These are phyloP conservation scores for Carallia brachiata DNA, from an alignment of 345 rosid species.

Conservation along the genomic window DNA sequence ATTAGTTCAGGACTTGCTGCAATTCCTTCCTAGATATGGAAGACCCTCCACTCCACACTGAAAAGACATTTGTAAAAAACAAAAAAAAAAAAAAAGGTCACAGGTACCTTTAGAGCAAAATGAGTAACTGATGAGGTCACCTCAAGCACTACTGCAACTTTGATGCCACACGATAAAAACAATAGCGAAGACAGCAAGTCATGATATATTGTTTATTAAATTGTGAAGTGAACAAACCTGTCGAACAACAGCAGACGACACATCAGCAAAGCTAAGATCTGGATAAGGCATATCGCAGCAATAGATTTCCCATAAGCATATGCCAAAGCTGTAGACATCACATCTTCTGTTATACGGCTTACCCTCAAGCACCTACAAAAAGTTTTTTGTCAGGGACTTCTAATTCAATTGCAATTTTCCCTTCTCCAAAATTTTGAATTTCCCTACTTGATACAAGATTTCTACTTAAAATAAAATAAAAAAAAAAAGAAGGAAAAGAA, in stretches of 20 bases:
- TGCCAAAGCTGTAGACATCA: conserved; percentile 96
- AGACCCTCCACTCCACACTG: background rate
- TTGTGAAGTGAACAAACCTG: conserved; percentile 45
- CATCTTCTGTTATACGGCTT: conserved; percentile 91
- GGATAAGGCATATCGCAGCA: conserved; percentile 96
- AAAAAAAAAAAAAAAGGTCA: no score
- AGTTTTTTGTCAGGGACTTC: conserved; percentile 7
- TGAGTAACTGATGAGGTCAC: no score
- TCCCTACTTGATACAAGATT: no score
- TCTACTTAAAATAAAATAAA: no score
- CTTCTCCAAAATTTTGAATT: background rate
- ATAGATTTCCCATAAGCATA: conserved; percentile 95
- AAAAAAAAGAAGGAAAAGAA: background rate
- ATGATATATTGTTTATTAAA: background rate
- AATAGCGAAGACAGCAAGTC: background rate
- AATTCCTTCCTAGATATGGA: background rate
- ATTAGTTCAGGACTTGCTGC: background rate
- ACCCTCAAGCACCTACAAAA: conserved; percentile 74
- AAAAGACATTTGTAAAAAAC: background rate
- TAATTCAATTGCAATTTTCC: background rate
- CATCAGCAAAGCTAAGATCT: conserved; percentile 78
- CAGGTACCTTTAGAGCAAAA: no score
- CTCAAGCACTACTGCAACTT: no score
- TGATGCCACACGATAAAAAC: no score
- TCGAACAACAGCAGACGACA: conserved; percentile 75